phyloP scores from a whole-genome alignment of 257 asterid genomes.

The Apocynum venetum region DNA sequence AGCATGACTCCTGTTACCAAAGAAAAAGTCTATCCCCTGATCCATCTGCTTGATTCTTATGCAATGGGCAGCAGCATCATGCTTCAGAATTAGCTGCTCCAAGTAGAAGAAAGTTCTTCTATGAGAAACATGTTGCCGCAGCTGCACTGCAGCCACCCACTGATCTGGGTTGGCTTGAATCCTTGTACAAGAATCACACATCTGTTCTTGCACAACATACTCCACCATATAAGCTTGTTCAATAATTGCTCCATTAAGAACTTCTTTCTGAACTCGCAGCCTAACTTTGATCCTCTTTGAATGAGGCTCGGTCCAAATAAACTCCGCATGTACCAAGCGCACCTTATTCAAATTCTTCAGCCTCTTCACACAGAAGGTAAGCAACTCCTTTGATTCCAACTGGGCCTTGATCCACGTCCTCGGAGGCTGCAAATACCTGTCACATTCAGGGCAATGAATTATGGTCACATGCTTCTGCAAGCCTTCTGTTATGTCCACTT shows the following conservation, averaged over 20 bases:
- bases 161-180: slow-evolving; percentile 37
- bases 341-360: slow-evolving; percentile 30
- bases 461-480: slow-evolving; percentile 28
- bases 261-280: slow-evolving; percentile 30
- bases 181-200: slow-evolving; percentile 34
- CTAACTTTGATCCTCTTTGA: slow-evolving; percentile 32
- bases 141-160: slow-evolving; percentile 40
- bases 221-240: slow-evolving; percentile 26
- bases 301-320: slow-evolving; percentile 35
- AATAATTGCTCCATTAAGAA: slow-evolving; percentile 26
- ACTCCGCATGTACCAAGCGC: slow-evolving; percentile 26
- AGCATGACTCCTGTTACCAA: slow-evolving; percentile 28
- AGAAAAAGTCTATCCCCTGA: slow-evolving; percentile 34
- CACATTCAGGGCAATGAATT: slow-evolving; percentile 35
- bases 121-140: slow-evolving; percentile 32
- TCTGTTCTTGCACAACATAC: slow-evolving; percentile 33
- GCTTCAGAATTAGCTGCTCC: slow-evolving; percentile 36
- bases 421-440: slow-evolving; percentile 33
- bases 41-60: slow-evolving; percentile 35
- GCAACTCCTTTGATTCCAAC: slow-evolving; percentile 34
- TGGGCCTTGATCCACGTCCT: slow-evolving; percentile 33
- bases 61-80: slow-evolving; percentile 29
- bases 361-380: slow-evolving; percentile 32
- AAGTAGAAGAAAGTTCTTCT: slow-evolving; percentile 32
- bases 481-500: slow-evolving; percentile 32